These are phyloP conservation scores for Globisporangium rhizosaccharum DNA, from an alignment of 352 stramenopile genomes.

Conservation along the genomic window DNA sequence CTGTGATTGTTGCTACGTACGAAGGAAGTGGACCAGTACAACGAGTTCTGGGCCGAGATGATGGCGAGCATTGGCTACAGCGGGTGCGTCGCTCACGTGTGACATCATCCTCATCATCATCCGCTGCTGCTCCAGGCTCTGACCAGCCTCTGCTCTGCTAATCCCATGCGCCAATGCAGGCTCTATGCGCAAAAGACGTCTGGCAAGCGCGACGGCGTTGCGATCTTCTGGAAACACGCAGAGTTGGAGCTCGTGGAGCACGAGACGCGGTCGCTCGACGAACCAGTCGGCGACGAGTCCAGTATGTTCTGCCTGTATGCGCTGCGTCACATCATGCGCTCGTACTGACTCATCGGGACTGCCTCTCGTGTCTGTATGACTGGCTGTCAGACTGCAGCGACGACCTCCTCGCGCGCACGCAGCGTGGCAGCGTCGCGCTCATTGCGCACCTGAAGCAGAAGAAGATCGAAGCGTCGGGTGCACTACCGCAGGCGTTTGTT, in stretches of 20 bases:
- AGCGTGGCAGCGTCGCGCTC: conserved; percentile 55
- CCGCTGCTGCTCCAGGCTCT: background rate
- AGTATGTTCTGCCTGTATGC: conserved; percentile 18
- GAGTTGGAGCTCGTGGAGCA: conserved; percentile 41
- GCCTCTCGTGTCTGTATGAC: background rate
- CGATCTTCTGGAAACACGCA: conserved; percentile 62
- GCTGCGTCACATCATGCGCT: background rate
- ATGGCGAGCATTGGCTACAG: conserved; percentile 61
- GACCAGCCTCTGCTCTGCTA: background rate
- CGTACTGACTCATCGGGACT: background rate
- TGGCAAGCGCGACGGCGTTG: conserved; percentile 61
- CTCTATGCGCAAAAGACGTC: conserved; percentile 68
- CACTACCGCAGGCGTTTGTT: conserved; percentile 38
- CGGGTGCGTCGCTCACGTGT: conserved; percentile 27
- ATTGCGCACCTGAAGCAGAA: conserved; percentile 48
- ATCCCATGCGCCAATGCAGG: conserved; percentile 12
- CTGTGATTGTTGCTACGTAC: background rate
- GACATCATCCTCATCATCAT: background rate
- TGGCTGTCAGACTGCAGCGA: conserved; percentile 32
- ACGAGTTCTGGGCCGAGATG: conserved; percentile 55
- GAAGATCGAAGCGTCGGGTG: background rate
- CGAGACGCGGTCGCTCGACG: conserved; percentile 40
- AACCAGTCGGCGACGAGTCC: conserved; percentile 44
- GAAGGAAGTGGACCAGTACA: conserved; percentile 77
- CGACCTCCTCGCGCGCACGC: conserved; percentile 40